A percentile compares a stretch with the other conserved stretches of the same genome.
Evolutionary conservation across 148 eudicot species (phyloP).

Genomic region (Vaccinium corymbosum): DNA sequence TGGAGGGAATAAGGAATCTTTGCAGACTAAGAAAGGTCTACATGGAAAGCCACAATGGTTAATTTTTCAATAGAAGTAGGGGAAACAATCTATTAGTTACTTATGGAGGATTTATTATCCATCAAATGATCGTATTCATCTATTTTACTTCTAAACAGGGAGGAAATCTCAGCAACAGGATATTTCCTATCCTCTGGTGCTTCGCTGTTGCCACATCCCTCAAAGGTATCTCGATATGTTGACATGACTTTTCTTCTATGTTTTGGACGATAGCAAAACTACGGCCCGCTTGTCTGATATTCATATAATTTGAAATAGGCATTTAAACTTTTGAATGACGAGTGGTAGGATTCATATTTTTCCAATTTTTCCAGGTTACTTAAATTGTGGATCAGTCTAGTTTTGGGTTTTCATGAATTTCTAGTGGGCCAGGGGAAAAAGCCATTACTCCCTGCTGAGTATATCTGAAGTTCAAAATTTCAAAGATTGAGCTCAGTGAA

Average conservation of each 20-base stretch:
- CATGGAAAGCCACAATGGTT: neutral
- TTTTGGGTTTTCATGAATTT: neutral
- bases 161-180: slow-evolving; percentile 22
- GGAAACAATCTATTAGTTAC: neutral
- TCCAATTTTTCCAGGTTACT: neutral
- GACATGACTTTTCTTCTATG: slow-evolving; percentile 9
- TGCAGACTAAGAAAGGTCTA: neutral
- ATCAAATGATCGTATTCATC: neutral
- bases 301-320: neutral
- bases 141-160: slow-evolving; percentile 26
- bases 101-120: neutral
- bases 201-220: slow-evolving; percentile 58
- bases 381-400: neutral
- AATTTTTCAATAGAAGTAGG: neutral
- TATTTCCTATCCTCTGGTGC: slow-evolving; percentile 61
- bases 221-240: slow-evolving; percentile 46
- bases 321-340: neutral
- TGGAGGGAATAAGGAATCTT: neutral
- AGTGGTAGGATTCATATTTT: neutral
- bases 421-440: neutral
- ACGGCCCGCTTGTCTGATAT: neutral
- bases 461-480: neutral
- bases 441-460: neutral
- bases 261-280: neutral
- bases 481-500: neutral